Evolutionary conservation across 2,329 filamentous ascomycete genomes (phyloP), one percentile per base, ranked within the genome.

Genomic region (Cadophora sp.): DNA sequence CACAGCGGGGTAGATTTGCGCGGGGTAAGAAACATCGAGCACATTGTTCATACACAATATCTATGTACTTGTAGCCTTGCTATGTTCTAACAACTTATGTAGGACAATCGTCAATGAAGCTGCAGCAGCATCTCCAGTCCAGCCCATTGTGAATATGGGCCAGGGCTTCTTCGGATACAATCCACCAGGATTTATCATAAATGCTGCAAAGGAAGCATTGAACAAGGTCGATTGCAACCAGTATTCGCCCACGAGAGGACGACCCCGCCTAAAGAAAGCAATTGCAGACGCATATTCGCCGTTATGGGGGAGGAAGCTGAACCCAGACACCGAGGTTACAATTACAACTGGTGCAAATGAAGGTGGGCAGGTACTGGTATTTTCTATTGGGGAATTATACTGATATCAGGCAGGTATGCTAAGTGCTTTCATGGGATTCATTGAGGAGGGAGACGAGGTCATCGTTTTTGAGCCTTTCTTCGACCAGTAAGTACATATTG

Each of bases 391-490:
- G 27, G 29, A 27, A 9, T 14, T 56, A 62, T 59, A 24, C 68
- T 75, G 65, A 73, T 64, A 19, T 14, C 12, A 24, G 11, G 12
- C 65, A 87, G 88, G 93, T 76, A 98, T 98, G 93, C 85, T 99
- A 72, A 95, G 92, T 78, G 96, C 94, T 0, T 98, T 99, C 78
- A 98, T 99, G 96, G 96, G 88, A 2, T 99, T 99, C 75, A 89
- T 99, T 68, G 96, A 99, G 80, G 87, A 88, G 0, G 96, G 93
- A 14, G 96, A 99, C 77, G 96, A 99, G 80, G 96, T 97, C 73
- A 97, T 99, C 73, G 87, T 99, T 66, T 97, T 99, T 79, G 96
- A 99, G 83, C 96, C 96, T 12, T 99, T 97, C 82, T 99, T 98
- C 79, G 96, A 99, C 81, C 96, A 99, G 89, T 92, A 79, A 78